Percentiles rank a stretch among this genome's conserved stretches.
These are phyloP conservation scores for Xylariaceae sp. DNA, from an alignment of 2,329 filamentous ascomycete genomes.

Conservation along the genomic window DNA sequence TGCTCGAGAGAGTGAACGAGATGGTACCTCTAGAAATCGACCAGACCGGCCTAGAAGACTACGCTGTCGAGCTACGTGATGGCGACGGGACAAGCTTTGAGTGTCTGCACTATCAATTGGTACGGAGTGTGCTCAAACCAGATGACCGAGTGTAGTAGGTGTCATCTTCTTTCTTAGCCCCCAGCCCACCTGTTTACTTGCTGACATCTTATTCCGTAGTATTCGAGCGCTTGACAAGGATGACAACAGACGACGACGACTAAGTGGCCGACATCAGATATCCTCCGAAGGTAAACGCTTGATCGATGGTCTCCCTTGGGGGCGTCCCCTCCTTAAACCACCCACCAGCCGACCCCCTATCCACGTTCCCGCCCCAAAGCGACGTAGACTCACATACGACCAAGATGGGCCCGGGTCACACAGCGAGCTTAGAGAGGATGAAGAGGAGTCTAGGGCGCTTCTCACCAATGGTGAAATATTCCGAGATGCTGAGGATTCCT, in stretches of 20 bases:
- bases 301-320: conserved; percentile 84
- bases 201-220: conserved; percentile 43
- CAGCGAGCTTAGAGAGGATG: conserved; percentile 35
- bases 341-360: conserved; percentile 66
- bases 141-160: conserved; percentile 81
- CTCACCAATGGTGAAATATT: conserved; percentile 38
- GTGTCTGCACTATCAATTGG: conserved; percentile 80
- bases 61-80: conserved; percentile 73
- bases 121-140: conserved; percentile 72
- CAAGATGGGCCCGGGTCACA: conserved; percentile 34
- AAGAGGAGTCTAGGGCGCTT: conserved; percentile 37
- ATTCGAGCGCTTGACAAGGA: conserved; percentile 77
- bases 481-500: conserved; percentile 20
- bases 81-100: conserved; percentile 69
- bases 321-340: conserved; percentile 67
- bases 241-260: conserved; percentile 71
- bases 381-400: conserved; percentile 54
- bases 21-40: conserved; percentile 78
- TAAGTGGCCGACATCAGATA: conserved; percentile 82
- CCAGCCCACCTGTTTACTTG: neutral
- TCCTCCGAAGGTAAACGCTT: conserved; percentile 76
- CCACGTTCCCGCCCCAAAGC: conserved; percentile 74
- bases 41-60: conserved; percentile 88
- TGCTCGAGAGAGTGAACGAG: conserved; percentile 79
- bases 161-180: neutral